Base-by-base conservation (phyloP, 768 basidiomycete genomes). In the Lyophyllum atratum region DNA sequence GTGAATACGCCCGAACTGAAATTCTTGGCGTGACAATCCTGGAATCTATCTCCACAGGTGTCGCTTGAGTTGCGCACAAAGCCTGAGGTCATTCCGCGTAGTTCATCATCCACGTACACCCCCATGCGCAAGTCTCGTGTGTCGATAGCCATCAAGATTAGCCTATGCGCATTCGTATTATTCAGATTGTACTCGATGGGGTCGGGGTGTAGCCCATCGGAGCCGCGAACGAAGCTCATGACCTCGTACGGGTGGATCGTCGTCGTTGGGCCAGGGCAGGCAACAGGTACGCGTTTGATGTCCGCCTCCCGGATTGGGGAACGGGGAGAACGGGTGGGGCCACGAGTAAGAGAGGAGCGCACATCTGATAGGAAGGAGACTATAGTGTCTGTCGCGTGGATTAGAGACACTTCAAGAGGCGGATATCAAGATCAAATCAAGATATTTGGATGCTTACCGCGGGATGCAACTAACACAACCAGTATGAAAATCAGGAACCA, bases 181-280 rank as follows among this genome's bases (percentile, higher is more conserved):
- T 66, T 56, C n/a, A 66, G 45, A 4, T 55, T 65, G 49, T 68
- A 68, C 42, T 63, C 58, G 40, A 66, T 37, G n/a, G 67, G 65
- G 6, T 58, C 33, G 6, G 61, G 54, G 17, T 29, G 56, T 25
- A 57, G 40, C 14, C 57, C 63, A 22, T 64, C 60, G 1, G 57
- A 22, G 11, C 62, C 66, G 11, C 61, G 63, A 22, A 55, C 25
- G 53, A 66, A 61, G 4, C 53, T 53, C 26, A 53, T 34, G 24
- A 57, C 54, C 21, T 64, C 43, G 49, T 54, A 64, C 15, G 54
- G 42, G 21, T 61, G 56, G 54, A 64, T 45, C 15, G 54, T 21
- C 19, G 4, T 57, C 45, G 42, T 48, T 7, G 62, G 62, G 0
- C 42, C 50, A 21, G 56, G 52, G 49, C 56, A 57, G 7, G 43